A percentile compares a stretch with the other conserved stretches of the same genome.
Evolutionary conservation across 768 basidiomycete species (phyloP).

Genomic region (Boletus sensibilis): DNA sequence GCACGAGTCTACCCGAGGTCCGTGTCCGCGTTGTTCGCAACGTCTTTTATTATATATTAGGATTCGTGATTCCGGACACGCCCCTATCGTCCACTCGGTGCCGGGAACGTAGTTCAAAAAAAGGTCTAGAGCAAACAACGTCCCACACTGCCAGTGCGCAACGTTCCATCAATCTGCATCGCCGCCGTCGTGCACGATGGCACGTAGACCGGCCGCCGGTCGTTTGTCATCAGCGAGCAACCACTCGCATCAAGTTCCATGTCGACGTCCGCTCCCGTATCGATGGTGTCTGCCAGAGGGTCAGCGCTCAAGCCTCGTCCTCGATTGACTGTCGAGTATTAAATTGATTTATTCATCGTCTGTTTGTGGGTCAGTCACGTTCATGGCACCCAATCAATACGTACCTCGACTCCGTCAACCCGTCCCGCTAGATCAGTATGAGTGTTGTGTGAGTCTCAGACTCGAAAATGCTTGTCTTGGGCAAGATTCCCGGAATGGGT

Average conservation of each 20-base stretch:
- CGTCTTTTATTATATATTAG: not conserved
- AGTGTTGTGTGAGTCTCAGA: not conserved
- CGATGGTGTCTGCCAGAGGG: not conserved
- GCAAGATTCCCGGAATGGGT: not conserved
- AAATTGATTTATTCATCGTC: not conserved
- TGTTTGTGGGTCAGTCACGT: not conserved
- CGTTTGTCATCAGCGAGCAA: not conserved
- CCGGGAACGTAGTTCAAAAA: not conserved
- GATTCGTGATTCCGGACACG: not conserved
- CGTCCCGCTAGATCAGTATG: not conserved
- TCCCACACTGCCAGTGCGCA: not conserved
- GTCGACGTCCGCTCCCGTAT: not conserved
- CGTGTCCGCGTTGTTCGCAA: not conserved
- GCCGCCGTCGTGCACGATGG: not conserved
- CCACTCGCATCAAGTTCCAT: not conserved
- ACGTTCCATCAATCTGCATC: not conserved
- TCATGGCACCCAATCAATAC: not conserved
- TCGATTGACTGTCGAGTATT: not conserved
- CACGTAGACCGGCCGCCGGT: not conserved
- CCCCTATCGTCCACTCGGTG: not conserved
- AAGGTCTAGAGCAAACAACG: not conserved
- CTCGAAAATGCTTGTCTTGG: not conserved
- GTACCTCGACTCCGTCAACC: not conserved
- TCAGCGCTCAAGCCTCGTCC: not conserved
- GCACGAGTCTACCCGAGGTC: not conserved